These are phyloP conservation scores for Beta corolliflora DNA, from an alignment of 179 eudicot genomes.

Conservation along the genomic window DNA sequence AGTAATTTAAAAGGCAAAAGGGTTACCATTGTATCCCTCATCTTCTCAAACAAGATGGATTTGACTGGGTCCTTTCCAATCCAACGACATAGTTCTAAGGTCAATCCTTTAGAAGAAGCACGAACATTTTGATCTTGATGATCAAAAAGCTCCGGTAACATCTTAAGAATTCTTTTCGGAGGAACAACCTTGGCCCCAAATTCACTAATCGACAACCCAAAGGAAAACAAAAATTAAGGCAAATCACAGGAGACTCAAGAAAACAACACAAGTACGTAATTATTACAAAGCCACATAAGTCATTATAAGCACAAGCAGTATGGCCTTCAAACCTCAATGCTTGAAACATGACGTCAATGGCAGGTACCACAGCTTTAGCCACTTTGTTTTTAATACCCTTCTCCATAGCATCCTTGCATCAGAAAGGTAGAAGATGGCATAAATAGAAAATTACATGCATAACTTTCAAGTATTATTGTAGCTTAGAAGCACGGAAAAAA, in stretches of 20 bases:
- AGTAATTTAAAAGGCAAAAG: background rate
- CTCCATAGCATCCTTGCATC: slow-evolving; percentile 94
- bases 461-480: background rate
- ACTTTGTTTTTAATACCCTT: slow-evolving; percentile 95
- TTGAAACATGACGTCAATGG: slow-evolving; percentile 99
- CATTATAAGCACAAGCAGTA: background rate
- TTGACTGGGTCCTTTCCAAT: slow-evolving; percentile 97
- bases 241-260: background rate
- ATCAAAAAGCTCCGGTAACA: slow-evolving; percentile 99
- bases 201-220: slow-evolving; percentile 56
- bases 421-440: slow-evolving; percentile 6
- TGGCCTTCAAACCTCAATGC: slow-evolving; percentile 72
- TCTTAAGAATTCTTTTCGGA: slow-evolving; percentile 95
- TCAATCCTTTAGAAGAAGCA: slow-evolving; percentile 94
- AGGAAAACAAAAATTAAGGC: background rate
- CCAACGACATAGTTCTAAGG: slow-evolving; percentile 99
- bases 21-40: slow-evolving; percentile 98
- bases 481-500: background rate
- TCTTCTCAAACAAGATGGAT: slow-evolving; percentile 92
- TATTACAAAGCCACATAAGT: background rate
- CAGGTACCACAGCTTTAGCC: slow-evolving; percentile 99
- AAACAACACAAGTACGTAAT: slow-evolving; percentile 4
- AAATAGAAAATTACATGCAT: background rate
- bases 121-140: slow-evolving; percentile 99
- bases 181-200: slow-evolving; percentile 95